Conservation (phyloP, 169 alveolate species). For the Cryptosporidium andersoni region DNA sequence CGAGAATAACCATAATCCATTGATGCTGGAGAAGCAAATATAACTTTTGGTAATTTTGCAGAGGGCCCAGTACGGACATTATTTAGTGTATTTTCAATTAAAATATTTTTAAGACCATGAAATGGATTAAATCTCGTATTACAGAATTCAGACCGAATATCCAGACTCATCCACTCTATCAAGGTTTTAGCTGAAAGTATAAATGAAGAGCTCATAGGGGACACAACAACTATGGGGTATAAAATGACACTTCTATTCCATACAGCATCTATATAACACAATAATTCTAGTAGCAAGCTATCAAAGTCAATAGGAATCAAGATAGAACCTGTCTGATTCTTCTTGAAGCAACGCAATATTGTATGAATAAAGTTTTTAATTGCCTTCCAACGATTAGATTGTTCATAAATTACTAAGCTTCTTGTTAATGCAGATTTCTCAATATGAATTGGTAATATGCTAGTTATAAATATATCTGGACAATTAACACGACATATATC, state of each 20-base stretch:
- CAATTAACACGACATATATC: constrained; percentile 37
- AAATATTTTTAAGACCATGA: constrained; percentile 46
- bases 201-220: constrained; percentile 57
- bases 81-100: constrained; percentile 31
- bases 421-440: background rate
- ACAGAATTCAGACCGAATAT: constrained; percentile 62
- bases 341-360: constrained; percentile 29
- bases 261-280: constrained; percentile 64
- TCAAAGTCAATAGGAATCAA: constrained; percentile 53
- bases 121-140: constrained; percentile 62
- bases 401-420: background rate
- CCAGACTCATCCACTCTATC: constrained; percentile 70
- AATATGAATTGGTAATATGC: background rate
- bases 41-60: constrained; percentile 37
- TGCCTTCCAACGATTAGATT: constrained; percentile 6
- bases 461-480: constrained; percentile 42
- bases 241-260: constrained; percentile 52
- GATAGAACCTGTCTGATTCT: constrained; percentile 61
- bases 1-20: constrained; percentile 68
- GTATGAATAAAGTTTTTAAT: constrained; percentile 38
- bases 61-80: constrained; percentile 25
- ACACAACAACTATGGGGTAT: constrained; percentile 50
- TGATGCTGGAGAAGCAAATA: constrained; percentile 63
- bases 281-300: constrained; percentile 31
- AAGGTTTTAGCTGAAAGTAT: constrained; percentile 54